These are phyloP conservation scores for Chrysanthemum makinoi DNA, from an alignment of 129 eudicot genomes.

Conservation along the genomic window DNA sequence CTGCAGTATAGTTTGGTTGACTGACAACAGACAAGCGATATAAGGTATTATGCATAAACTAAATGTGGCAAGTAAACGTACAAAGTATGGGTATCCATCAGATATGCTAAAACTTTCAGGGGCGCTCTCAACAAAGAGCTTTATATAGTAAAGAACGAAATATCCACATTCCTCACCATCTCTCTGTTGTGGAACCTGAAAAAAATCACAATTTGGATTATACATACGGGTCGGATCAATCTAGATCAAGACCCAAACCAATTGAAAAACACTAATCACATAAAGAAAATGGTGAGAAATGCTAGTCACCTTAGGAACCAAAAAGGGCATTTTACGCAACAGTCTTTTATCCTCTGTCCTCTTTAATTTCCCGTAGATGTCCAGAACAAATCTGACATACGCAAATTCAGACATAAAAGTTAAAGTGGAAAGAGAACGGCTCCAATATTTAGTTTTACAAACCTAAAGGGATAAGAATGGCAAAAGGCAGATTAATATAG, in stretches of 20 bases:
- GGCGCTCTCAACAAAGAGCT: conserved; percentile 52
- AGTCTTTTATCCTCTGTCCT: conserved; percentile 33
- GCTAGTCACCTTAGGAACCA: conserved; percentile 65
- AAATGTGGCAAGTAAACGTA: conserved; percentile 32
- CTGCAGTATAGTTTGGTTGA: conserved; percentile 9
- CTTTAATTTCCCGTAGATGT: conserved; percentile 39
- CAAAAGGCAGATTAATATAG: not conserved
- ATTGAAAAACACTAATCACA: not conserved
- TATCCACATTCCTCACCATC: conserved; percentile 45
- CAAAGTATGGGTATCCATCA: conserved; percentile 61
- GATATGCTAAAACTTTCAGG: conserved; percentile 52
- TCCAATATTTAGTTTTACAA: not conserved
- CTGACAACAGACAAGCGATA: conserved; percentile 7
- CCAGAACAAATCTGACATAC: conserved; percentile 51
- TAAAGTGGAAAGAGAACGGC: not conserved
- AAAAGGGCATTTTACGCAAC: conserved; percentile 56
- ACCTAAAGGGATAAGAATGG: not conserved
- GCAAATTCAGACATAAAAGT: not conserved
- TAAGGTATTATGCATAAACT: not conserved
- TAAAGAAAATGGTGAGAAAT: not conserved
- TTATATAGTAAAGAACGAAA: conserved; percentile 57
- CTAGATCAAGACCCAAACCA: too few relatives aligned
- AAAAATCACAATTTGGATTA: not conserved
- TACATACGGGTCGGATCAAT: not conserved
- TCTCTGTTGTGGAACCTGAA: conserved; percentile 82